Conservation (phyloP, 139 green algal species). For the Chlorella sp. region DNA sequence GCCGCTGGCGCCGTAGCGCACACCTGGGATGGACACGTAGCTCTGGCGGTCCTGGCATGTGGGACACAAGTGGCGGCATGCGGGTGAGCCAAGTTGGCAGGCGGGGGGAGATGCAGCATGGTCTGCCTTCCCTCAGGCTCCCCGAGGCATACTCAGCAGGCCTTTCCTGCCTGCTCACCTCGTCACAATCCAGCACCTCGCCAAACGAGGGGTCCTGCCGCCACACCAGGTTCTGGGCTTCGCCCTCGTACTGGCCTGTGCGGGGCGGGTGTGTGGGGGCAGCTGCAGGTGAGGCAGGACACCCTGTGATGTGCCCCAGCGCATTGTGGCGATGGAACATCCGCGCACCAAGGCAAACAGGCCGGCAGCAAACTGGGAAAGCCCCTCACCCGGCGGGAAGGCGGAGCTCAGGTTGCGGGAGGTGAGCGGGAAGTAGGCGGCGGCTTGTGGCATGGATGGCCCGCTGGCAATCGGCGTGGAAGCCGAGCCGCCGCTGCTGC, state of each 20-base stretch:
- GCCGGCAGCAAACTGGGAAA: too few relatives aligned
- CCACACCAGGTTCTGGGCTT: slow-evolving; percentile 4
- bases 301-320: too few relatives aligned
- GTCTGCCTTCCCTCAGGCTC: background rate
- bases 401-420: slow-evolving; percentile 10
- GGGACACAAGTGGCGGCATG: background rate
- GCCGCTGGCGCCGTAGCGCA: slow-evolving; percentile 39
- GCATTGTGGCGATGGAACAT: too few relatives aligned
- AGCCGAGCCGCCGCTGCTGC: background rate
- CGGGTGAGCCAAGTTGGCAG: too few relatives aligned
- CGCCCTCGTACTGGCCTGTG: background rate
- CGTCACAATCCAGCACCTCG: slow-evolving; percentile 27
- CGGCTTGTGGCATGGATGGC: background rate
- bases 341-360: too few relatives aligned
- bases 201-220: background rate
- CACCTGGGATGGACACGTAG: slow-evolving; percentile 23
- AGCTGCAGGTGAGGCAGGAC: too few relatives aligned
- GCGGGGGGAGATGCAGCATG: background rate
- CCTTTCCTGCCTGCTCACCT: background rate
- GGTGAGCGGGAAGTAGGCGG: slow-evolving; percentile 21
- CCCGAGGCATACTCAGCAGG: too few relatives aligned
- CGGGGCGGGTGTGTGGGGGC: too few relatives aligned
- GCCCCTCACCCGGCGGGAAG: background rate
- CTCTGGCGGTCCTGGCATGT: background rate
- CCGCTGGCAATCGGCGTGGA: background rate